A percentile compares a stretch with the other conserved stretches of the same genome.
Evolutionary conservation across 2,329 filamentous ascomycete genomes (phyloP).

Genomic region (Xylariaceae sp.): DNA sequence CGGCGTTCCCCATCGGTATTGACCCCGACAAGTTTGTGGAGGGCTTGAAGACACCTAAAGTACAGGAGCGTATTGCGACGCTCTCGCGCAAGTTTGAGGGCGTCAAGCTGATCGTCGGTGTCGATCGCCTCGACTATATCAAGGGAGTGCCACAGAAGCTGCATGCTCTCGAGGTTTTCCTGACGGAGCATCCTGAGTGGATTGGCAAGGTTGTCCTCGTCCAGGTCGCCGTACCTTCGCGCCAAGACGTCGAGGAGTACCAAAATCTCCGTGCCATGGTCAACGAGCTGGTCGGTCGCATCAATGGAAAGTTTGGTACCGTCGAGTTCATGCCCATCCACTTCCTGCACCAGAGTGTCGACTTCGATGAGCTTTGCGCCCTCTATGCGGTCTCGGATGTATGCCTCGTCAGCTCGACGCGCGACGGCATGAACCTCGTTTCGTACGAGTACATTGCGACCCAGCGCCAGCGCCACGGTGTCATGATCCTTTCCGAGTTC

Average conservation of each 20-base stretch:
- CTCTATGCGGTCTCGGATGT: constrained; percentile 90
- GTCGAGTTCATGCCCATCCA: constrained; percentile 99
- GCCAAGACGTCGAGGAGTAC: constrained; percentile 96
- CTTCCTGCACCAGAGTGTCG: constrained; percentile 94
- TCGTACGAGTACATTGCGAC: constrained; percentile 98
- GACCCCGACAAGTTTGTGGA: constrained; percentile 95
- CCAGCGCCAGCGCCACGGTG: constrained; percentile 83
- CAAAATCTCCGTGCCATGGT: constrained; percentile 93
- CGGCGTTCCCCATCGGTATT: constrained; percentile 96
- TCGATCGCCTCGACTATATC: constrained; percentile 96
- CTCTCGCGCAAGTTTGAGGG: constrained; percentile 89
- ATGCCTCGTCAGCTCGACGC: constrained; percentile 88
- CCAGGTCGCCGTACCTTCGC: constrained; percentile 89
- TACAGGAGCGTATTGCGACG: constrained; percentile 79
- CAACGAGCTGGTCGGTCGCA: constrained; percentile 92
- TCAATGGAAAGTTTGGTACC: constrained; percentile 95
- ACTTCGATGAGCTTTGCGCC: constrained; percentile 89
- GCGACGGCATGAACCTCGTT: constrained; percentile 98
- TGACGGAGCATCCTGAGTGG: constrained; percentile 96
- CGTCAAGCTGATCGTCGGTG: constrained; percentile 93
- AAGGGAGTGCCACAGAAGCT: constrained; percentile 98
- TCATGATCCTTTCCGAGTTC: constrained; percentile 94
- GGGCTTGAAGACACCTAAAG: constrained; percentile 75
- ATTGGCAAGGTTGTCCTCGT: constrained; percentile 95
- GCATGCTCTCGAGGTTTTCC: constrained; percentile 91